A percentile compares a stretch with the other conserved stretches of the same genome.
These are phyloP conservation scores for Singerocomus inundabilis DNA, from an alignment of 1,284 basidiomycete genomes.

Conservation along the genomic window DNA sequence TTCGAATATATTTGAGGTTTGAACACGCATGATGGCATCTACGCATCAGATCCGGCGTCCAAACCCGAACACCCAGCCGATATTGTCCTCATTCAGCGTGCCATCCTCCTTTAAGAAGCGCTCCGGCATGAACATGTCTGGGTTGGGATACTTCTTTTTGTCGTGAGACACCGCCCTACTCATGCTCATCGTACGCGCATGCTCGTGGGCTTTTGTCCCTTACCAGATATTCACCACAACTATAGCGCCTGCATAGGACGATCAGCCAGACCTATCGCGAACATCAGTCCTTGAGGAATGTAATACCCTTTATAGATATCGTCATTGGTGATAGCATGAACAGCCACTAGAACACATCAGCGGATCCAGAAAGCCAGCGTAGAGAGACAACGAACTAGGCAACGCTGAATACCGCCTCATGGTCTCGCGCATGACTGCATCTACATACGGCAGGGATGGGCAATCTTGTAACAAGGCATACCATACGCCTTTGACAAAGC, in stretches of 20 bases:
- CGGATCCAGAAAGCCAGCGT: neutral
- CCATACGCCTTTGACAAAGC: too few relatives aligned
- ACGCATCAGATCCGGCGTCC: slow-evolving; percentile 27
- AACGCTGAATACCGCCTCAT: slow-evolving; percentile 24
- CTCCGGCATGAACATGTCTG: too few relatives aligned
- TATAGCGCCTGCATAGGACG: slow-evolving; percentile 1
- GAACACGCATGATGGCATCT: too few relatives aligned
- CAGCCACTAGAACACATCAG: slow-evolving; percentile 8
- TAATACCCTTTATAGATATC: slow-evolving; percentile 25
- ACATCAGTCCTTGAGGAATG: slow-evolving; percentile 20
- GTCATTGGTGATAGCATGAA: slow-evolving; percentile 16
- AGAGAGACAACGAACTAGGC: slow-evolving; percentile 11
- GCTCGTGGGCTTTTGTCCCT: neutral
- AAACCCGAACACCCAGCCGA: slow-evolving; percentile 23
- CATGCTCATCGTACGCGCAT: neutral
- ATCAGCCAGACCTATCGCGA: neutral
- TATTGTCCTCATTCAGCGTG: slow-evolving; percentile 17
- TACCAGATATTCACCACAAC: slow-evolving; percentile 23
- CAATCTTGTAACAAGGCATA: slow-evolving; percentile 43
- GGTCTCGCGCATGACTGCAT: slow-evolving; percentile 39
- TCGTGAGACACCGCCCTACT: slow-evolving; percentile 26
- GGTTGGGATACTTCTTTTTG: slow-evolving; percentile 19
- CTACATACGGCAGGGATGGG: slow-evolving; percentile 37
- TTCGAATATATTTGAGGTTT: too few relatives aligned
- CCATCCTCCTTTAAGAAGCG: slow-evolving; percentile 17